These are phyloP conservation scores for Prunus mume DNA, from an alignment of 306 rosid species.

Conservation along the genomic window DNA sequence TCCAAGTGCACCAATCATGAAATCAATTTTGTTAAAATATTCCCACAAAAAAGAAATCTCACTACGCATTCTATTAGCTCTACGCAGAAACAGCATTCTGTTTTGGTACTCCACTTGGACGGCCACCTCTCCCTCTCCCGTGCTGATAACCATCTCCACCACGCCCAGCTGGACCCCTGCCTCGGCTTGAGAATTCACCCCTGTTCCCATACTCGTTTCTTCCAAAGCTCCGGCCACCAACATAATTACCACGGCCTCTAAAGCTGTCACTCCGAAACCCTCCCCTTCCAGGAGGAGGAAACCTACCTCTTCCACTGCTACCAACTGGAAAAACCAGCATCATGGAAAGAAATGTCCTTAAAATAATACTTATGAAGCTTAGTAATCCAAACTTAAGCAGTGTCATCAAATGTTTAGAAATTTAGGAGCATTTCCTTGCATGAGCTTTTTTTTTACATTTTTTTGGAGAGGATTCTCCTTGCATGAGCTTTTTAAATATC, in stretches of 20 bases:
- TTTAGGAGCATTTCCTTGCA: too few relatives aligned
- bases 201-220: conserved; percentile 50
- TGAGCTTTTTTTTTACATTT: background rate
- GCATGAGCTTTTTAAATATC: background rate
- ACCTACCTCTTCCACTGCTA: conserved; percentile 46
- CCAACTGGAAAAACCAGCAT: conserved; percentile 43
- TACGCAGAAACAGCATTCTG: conserved; percentile 32
- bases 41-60: background rate
- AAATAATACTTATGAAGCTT: conserved; percentile 16
- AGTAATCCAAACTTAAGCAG: background rate
- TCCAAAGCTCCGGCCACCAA: conserved; percentile 43
- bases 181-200: conserved; percentile 35
- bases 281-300: conserved; percentile 45
- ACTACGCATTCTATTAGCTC: background rate
- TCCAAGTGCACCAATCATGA: background rate
- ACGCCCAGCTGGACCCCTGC: conserved; percentile 11
- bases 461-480: background rate
- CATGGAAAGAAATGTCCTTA: conserved; percentile 1
- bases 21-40: conserved; percentile 12
- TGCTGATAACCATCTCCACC: conserved; percentile 5
- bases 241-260: conserved; percentile 53
- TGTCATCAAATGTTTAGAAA: background rate
- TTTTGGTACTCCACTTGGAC: conserved; percentile 36
- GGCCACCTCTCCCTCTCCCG: conserved; percentile 46
- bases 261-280: conserved; percentile 55